These are phyloP conservation scores for Elymus sibiricus DNA, from an alignment of 176 grass and related monocot genomes.

Conservation along the genomic window DNA sequence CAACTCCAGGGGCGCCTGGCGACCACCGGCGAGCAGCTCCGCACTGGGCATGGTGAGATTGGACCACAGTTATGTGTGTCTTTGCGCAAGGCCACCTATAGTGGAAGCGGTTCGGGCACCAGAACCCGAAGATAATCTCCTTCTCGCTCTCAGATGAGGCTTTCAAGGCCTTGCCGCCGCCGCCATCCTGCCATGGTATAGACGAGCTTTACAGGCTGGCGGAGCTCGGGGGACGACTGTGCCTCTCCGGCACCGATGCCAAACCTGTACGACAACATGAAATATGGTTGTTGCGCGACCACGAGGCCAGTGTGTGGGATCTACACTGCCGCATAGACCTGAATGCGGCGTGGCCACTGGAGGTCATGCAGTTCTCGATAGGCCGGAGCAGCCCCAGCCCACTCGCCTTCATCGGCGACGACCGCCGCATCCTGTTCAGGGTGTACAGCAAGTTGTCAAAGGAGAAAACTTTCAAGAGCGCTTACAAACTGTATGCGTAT, in stretches of 20 bases:
- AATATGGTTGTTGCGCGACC: background rate
- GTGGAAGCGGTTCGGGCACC: background rate
- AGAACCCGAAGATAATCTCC: background rate
- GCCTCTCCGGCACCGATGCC: background rate
- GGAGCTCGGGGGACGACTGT: background rate
- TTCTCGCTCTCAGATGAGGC: background rate
- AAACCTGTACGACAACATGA: background rate
- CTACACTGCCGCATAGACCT: background rate
- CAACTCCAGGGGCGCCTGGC: background rate
- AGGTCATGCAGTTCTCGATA: background rate
- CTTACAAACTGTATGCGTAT: background rate
- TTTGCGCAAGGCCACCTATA: background rate
- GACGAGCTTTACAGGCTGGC: background rate
- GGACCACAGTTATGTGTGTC: background rate
- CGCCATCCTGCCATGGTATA: background rate
- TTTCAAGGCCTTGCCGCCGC: background rate
- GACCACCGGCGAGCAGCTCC: background rate
- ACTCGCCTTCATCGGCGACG: background rate
- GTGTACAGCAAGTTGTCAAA: background rate
- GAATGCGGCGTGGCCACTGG: background rate
- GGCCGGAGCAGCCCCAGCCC: background rate
- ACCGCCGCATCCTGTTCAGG: background rate
- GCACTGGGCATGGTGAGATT: background rate
- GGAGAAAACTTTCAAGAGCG: background rate
- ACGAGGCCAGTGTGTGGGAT: background rate